Conservation (phyloP, 2,329 filamentous ascomycete genomes). For the Cordyceps cateniannulata region DNA sequence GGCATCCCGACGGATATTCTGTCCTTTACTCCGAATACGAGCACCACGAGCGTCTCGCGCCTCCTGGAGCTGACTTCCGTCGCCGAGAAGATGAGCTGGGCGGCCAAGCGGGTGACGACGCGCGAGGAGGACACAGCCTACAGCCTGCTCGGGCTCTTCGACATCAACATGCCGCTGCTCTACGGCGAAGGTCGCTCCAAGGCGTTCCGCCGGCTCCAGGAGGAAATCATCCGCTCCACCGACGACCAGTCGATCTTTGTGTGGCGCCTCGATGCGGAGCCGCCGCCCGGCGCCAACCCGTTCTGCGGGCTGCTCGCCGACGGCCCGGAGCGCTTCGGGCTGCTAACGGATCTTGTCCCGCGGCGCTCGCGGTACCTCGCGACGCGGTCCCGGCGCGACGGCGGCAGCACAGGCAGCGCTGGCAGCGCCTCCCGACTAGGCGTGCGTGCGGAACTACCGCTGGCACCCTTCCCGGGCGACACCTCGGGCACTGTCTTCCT, state of each 20-base stretch:
- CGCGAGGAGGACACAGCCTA: constrained; percentile 19
- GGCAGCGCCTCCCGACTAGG: neutral
- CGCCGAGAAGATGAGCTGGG: constrained; percentile 18
- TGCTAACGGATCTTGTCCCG: neutral
- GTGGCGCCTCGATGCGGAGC: constrained; percentile 13
- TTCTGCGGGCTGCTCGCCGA: constrained; percentile 5
- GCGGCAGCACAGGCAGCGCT: no score
- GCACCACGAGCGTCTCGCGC: neutral
- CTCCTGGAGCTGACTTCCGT: constrained; percentile 1
- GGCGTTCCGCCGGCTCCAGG: constrained; percentile 18
- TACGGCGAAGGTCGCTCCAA: constrained; percentile 18
- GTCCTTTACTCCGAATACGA: neutral
- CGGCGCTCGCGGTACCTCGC: neutral
- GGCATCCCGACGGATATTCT: constrained; percentile 16
- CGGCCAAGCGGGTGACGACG: constrained; percentile 15
- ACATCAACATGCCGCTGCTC: constrained; percentile 19
- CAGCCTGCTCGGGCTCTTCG: constrained; percentile 19
- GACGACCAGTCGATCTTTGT: constrained; percentile 18
- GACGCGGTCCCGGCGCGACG: neutral
- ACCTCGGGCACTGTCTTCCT: constrained; percentile 22
- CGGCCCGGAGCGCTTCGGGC: neutral
- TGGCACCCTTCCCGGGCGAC: constrained; percentile 23
- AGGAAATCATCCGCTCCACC: constrained; percentile 16
- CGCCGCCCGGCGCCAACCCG: neutral
- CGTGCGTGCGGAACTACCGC: constrained; percentile 5